Conservation (phyloP, 2,329 filamentous ascomycete genomes). For the Coccinonectria pachysandricola region DNA sequence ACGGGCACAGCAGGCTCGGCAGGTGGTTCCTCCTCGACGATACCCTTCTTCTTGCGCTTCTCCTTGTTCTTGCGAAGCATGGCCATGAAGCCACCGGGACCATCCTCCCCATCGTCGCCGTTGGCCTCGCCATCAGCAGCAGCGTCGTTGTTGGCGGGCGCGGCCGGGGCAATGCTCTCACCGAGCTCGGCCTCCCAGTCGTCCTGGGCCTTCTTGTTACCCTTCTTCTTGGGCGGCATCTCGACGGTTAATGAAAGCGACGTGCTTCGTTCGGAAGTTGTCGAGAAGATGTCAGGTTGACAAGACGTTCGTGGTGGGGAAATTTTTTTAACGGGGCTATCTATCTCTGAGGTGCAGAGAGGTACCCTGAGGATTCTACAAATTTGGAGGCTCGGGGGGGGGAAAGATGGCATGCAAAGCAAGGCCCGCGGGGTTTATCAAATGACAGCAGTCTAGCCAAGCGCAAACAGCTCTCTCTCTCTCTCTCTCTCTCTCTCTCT, state of each 20-base stretch:
- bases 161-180: constrained; percentile 58
- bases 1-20: constrained; percentile 51
- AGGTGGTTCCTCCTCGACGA: constrained; percentile 46
- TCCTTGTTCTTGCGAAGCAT: constrained; percentile 72
- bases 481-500: too few relatives aligned
- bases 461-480: too few relatives aligned
- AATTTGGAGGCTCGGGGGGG: too few relatives aligned
- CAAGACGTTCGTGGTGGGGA: background rate
- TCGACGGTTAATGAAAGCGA: too few relatives aligned
- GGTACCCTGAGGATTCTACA: too few relatives aligned
- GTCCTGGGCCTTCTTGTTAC: constrained; percentile 69
- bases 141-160: constrained; percentile 34
- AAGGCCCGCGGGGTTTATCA: too few relatives aligned
- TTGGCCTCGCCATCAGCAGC: constrained; percentile 40
- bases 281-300: too few relatives aligned
- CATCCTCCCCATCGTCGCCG: constrained; percentile 41
- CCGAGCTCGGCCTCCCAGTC: constrained; percentile 94
- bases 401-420: constrained; percentile 8
- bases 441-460: too few relatives aligned
- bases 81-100: constrained; percentile 63
- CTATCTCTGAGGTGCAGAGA: too few relatives aligned
- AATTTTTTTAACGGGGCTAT: too few relatives aligned
- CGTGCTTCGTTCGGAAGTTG: too few relatives aligned
- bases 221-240: constrained; percentile 95
- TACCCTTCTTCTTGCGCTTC: constrained; percentile 85